Evolutionary conservation across 768 basidiomycete species (phyloP), one percentile per base, ranked within the genome.

Genomic region (Lactarius indigo): DNA sequence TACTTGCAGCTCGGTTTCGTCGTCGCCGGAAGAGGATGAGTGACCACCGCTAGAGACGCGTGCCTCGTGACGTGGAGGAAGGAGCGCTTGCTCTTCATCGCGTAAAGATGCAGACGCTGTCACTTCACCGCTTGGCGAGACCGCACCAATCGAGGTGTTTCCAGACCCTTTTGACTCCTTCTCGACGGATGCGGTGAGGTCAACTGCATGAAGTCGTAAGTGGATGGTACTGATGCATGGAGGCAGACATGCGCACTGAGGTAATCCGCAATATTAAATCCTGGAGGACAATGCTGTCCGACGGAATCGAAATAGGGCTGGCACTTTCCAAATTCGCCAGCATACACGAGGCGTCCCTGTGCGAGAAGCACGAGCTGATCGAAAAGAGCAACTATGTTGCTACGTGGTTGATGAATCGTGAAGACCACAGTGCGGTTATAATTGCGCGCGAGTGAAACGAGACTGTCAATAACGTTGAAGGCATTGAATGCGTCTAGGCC

Each of bases 361-460:
- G 92, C 92, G 20, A 99, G 82, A 3, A 98, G 80, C 3, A 98
- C 76, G 35, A 99, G 82, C 68, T 96, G 89, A 74, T 99, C 96
- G 71, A 99, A 98, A 15, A 99, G 80, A 0, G 94, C 88, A 17
- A 98, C 96, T 71, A 99, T 98, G 77, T 98, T 98, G 75, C 93
- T 95, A 59, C 96, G 88, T 17, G 96, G 97, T 76, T 98, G 97
- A 73, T 99, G 97, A 64, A 99, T 98, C 0, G 96, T 98, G 79
- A 98, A 97, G 65, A 98, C 83, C 59, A 98, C 93, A 0, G 96
- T 98, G 39, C 96, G 89, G 70, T 96, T 94, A 77, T 94, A 98
- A 71, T 90, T 86, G 33, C 86, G 81, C 5, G 96, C 94, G 28
- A 98, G 84, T 18, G 90, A 88, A 1, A 90, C 89, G 28, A 99